phyloP scores from a whole-genome alignment of 768 basidiomycete species.

The Lactarius hatsudake region DNA sequence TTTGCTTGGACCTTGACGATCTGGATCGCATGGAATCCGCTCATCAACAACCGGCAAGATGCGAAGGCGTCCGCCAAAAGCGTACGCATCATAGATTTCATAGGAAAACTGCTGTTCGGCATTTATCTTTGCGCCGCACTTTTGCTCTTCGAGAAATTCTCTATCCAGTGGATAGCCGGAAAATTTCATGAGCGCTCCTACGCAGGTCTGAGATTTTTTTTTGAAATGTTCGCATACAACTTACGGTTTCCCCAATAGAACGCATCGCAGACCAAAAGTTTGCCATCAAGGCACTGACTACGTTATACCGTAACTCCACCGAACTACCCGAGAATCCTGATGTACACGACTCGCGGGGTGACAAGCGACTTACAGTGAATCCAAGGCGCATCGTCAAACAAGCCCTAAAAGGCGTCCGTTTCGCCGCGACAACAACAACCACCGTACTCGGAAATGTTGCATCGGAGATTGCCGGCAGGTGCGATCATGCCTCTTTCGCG shows the following conservation, averaged over 20 bases:
- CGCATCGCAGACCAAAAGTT: conserved; percentile 82
- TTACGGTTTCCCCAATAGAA: conserved; percentile 43
- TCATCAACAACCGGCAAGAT: conserved; percentile 50
- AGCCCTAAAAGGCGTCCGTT: conserved; percentile 65
- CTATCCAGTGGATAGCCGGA: conserved; percentile 81
- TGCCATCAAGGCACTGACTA: conserved; percentile 65
- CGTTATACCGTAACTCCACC: conserved; percentile 74
- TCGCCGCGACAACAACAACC: conserved; percentile 78
- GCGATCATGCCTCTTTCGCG: conserved; percentile 10
- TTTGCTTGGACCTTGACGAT: conserved; percentile 61
- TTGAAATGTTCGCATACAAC: conserved; percentile 12
- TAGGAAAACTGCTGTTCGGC: conserved; percentile 71
- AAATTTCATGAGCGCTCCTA: conserved; percentile 82
- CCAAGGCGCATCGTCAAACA: conserved; percentile 66
- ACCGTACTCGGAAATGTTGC: conserved; percentile 67
- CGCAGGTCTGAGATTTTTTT: conserved; percentile 40
- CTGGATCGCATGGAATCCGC: conserved; percentile 73
- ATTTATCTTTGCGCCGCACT: conserved; percentile 65
- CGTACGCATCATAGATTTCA: conserved; percentile 47
- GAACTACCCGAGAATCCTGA: conserved; percentile 70
- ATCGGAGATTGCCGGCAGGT: conserved; percentile 55
- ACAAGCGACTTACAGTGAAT: conserved; percentile 43
- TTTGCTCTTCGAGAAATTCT: conserved; percentile 77
- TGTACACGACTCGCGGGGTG: conserved; percentile 41
- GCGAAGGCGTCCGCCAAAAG: conserved; percentile 31